Conservation (phyloP, 768 basidiomycete genomes). For the Agaricus blazei region DNA sequence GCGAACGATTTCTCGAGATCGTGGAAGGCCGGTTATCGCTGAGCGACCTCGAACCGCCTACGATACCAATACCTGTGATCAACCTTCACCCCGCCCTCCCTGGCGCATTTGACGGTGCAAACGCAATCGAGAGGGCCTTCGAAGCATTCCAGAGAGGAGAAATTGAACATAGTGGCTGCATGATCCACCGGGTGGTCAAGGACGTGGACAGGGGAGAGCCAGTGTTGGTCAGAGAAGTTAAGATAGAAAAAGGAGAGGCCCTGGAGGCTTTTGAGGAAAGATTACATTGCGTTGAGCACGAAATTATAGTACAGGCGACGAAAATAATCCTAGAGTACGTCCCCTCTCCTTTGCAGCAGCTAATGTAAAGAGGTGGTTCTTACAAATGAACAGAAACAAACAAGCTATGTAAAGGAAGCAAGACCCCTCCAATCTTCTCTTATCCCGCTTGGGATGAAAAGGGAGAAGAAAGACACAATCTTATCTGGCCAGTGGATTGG, state of each 20-base stretch:
- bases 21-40: constrained; percentile 38
- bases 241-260: constrained; percentile 66
- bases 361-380: too few species aligned
- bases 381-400: not conserved
- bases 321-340: constrained; percentile 51
- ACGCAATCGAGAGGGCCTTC: constrained; percentile 84
- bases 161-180: constrained; percentile 73
- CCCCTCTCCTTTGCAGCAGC: too few species aligned
- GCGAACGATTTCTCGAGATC: constrained; percentile 72
- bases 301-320: constrained; percentile 86
- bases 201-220: constrained; percentile 94
- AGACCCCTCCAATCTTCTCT: too few species aligned
- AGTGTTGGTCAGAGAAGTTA: constrained; percentile 73
- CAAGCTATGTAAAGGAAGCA: not conserved
- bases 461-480: too few species aligned
- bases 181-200: constrained; percentile 92
- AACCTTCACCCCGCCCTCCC: constrained; percentile 96
- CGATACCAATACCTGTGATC: constrained; percentile 68
- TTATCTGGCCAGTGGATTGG: too few species aligned
- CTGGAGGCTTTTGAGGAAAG: constrained; percentile 69
- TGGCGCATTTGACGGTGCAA: constrained; percentile 93
- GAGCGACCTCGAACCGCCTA: constrained; percentile 29
- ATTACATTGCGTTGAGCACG: constrained; percentile 83
- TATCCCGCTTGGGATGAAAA: too few species aligned
- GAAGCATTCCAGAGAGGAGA: constrained; percentile 85